Conservation (phyloP, 164 flowering plant species). For the Warburgia ugandensis region DNA sequence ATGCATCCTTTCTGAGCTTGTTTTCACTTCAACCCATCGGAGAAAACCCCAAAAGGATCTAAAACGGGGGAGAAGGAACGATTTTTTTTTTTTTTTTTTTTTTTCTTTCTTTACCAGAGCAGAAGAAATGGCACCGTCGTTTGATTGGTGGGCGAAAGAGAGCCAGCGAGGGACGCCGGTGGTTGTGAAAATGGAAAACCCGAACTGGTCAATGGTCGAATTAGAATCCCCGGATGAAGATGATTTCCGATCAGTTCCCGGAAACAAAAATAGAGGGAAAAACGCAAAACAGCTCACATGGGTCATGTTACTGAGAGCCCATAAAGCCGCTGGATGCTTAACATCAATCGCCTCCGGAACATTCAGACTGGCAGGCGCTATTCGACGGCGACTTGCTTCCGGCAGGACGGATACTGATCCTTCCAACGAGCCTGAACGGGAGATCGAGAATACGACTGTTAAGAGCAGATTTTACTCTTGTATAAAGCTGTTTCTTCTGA, state of each 20-base stretch:
- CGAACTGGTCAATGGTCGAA: conserved; percentile 80
- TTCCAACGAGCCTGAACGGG: conserved; percentile 16
- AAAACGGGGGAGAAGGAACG: too few relatives aligned
- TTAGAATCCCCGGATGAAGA: conserved; percentile 53
- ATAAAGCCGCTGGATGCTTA: conserved; percentile 86
- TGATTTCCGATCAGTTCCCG: conserved; percentile 26
- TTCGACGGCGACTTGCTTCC: conserved; percentile 66
- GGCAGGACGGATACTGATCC: conserved; percentile 61
- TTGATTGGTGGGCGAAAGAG: conserved; percentile 61
- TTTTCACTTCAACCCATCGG: too few relatives aligned
- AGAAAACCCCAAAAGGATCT: too few relatives aligned
- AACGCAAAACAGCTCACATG: conserved; percentile 96
- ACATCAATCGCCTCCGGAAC: conserved; percentile 64
- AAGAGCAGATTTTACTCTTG: conserved; percentile 47
- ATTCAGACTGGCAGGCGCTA: conserved; percentile 44
- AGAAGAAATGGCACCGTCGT: conserved; percentile 47
- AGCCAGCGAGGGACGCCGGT: conserved; percentile 70
- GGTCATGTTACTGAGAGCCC: conserved; percentile 91
- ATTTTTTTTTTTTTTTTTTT: too few relatives aligned
- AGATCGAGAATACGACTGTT: conserved; percentile 26
- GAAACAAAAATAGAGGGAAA: conserved; percentile 47
- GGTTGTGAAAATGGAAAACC: conserved; percentile 85
- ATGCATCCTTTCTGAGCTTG: too few relatives aligned
- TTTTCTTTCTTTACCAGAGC: too few relatives aligned
- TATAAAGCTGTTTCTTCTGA: conserved; percentile 54